Base-by-base conservation (phyloP, 352 stramenopile genomes). In the Pythium volutum region DNA sequence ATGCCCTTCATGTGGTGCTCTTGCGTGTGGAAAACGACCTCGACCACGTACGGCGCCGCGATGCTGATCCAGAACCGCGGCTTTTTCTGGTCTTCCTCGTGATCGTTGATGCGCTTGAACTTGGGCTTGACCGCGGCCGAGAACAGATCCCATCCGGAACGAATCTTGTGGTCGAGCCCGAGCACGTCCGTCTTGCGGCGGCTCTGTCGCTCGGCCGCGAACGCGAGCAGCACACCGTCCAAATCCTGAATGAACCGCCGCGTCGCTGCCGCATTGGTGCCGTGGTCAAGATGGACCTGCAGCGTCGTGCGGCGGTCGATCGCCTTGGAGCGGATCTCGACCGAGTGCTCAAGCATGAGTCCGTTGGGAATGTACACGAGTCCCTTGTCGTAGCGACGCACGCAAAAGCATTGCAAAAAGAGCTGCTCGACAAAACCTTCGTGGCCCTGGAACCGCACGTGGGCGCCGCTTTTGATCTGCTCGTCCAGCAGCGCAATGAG, bases 301-400 rank as follows among this genome's bases (percentile, higher is more conserved):
- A 93, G 66, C 18, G 79, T 68, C 43, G 74, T 77, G 34, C 73
- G 81, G 42, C 71, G 70, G 26, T 93, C 78, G 22, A 89, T 43
- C 29, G 60, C 75, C 58, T 91, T 91, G 43, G 68, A 81, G 23
- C 85, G 82, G 62, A 95, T 81, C 12, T 82, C 78, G 27, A 95
- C 64, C 12, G 75, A 73, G 59, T 92, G 85, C 46, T 91, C 79
- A 1, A 95, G 69, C 64, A 93, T 71, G 42, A 90, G 75, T 46
- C 81, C 81, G 39, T 92, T 95, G 1, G 85, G 85, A 41, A 95
- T 88, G 56, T 91, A 93, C 18, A 78, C 80, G 33, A 95, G 66
- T 0, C 79, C 76, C 57, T 93, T 90, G 63, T 95, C 85, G 54
- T 93, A 93, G 48, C 88, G 79, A 1, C 85, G 81, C 23, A 95